Evolutionary conservation across 495 filamentous ascomycete genomes (phyloP).

Genomic region (Pseudevernia furfuracea): DNA sequence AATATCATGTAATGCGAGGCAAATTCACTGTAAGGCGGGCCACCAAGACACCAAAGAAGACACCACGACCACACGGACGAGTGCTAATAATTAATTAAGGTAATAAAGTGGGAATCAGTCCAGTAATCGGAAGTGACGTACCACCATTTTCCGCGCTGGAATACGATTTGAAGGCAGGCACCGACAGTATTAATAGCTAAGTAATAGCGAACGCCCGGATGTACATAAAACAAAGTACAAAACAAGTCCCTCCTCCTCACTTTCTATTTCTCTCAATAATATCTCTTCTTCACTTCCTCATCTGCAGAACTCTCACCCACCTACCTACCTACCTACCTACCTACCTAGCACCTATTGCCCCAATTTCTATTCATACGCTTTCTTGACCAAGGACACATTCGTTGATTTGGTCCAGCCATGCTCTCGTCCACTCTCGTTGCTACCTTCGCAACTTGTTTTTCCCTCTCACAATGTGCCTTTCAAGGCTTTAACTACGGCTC

Average conservation of each 20-base stretch:
- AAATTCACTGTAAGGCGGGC: neutral
- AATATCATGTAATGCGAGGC: neutral
- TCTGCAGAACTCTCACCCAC: slow-evolving; percentile 15
- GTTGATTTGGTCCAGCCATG: slow-evolving; percentile 28
- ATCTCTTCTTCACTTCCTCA: neutral
- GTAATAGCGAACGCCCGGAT: too few species aligned
- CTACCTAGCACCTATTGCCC: slow-evolving; percentile 21
- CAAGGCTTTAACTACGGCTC: slow-evolving; percentile 82
- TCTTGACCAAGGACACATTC: slow-evolving; percentile 28
- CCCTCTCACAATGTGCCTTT: slow-evolving; percentile 39
- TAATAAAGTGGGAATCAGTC: too few species aligned
- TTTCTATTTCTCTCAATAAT: neutral
- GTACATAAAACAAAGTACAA: neutral
- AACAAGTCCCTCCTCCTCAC: neutral
- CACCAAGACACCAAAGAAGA: too few species aligned
- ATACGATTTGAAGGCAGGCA: neutral
- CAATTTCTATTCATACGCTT: slow-evolving; percentile 29
- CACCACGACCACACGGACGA: neutral
- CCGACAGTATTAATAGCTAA: neutral
- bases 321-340: slow-evolving; percentile 26
- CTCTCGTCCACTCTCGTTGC: slow-evolving; percentile 36
- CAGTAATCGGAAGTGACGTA: too few species aligned
- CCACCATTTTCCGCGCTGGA: neutral
- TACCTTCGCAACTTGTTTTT: slow-evolving; percentile 40
- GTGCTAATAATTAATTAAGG: neutral